Base-by-base conservation (phyloP, 148 eudicot species). In the Pharnaceum exiguum region DNA sequence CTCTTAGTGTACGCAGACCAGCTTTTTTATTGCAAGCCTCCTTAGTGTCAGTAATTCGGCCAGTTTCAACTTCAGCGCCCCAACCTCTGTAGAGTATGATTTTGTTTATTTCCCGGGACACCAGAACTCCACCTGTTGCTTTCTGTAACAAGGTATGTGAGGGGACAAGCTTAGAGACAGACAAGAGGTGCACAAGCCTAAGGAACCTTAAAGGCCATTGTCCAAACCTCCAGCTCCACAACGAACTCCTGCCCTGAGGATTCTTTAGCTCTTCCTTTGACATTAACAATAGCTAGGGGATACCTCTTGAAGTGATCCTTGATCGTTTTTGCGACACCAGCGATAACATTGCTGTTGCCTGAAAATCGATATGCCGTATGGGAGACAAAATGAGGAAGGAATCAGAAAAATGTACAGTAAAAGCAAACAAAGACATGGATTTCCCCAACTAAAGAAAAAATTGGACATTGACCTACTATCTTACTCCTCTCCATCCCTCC, bases 251-350 rank as follows among this genome's bases (percentile, higher is more conserved):
- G 88, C 31, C 78, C 86, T 17, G 96, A 89, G 57, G 95, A 85
- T 65, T 95, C 99, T 71, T 85, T 82, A 46, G 95, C 96, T 72
- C 96, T 79, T 61, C 89, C 96, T 79, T 93, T 89, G 55, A 93
- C 81, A 69, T 86, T 89, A 45, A 93, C 91, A 32, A 93, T 81
- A 29, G 88, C 99, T 55, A 89, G 79, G 63, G 96, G 89, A 71
- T 93, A 59, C 71, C 80, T 86, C 74, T 80, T 68, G 63, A 93
- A 93, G 71, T 89, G 96, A 27, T 70, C 72, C 59, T 74, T 83
- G 51, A 93, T 83, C 25, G 95, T 65, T 77, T 82, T 86, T 31
- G 91, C 99, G 53, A 86, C 75, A 29, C 96, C 96, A 65, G 77
- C 70, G 19, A 89, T 68, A 30, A 77, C 67, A 67, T 93, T 86